Percentiles rank a stretch among this genome's conserved stretches.
Evolutionary conservation across 2,329 filamentous ascomycete species (phyloP).

Genomic region (Arthrobotrys entomopaga): DNA sequence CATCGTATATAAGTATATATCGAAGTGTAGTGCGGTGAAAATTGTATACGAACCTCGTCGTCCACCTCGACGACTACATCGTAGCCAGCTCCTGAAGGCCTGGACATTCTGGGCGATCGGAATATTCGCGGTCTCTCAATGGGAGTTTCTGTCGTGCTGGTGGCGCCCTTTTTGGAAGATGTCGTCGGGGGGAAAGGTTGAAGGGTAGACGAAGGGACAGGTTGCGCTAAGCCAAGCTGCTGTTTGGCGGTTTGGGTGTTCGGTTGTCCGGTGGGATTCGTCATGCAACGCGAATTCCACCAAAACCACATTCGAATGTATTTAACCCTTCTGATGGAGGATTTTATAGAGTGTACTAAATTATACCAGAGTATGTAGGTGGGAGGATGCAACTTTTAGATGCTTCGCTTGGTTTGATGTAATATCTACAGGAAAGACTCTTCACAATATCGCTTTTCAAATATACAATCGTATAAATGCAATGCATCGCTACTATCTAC

Average conservation of each 20-base stretch:
- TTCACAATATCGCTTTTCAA: not conserved
- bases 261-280: slow-evolving; percentile 16
- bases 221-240: slow-evolving; percentile 48
- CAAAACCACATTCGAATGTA: too few species aligned
- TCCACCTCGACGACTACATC: slow-evolving; percentile 98
- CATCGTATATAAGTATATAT: too few species aligned
- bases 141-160: slow-evolving; percentile 1
- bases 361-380: not conserved
- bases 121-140: slow-evolving; percentile 32
- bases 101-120: slow-evolving; percentile 58
- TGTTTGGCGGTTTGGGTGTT: not conserved
- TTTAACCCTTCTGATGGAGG: too few species aligned
- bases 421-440: slow-evolving; percentile 13
- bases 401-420: not conserved
- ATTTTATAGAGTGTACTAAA: not conserved
- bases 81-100: slow-evolving; percentile 86
- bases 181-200: slow-evolving; percentile 15
- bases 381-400: slow-evolving; percentile 5
- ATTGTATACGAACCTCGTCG: slow-evolving; percentile 75
- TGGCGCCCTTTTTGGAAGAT: slow-evolving; percentile 20
- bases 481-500: slow-evolving; percentile 50
- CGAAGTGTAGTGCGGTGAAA: not conserved
- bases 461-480: not conserved
- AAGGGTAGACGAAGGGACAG: slow-evolving; percentile 32
- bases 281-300: slow-evolving; percentile 45